Percentiles rank a stretch among this genome's conserved stretches.
Evolutionary conservation across 2,329 filamentous ascomycete species (phyloP).

Genomic region (Xylaria sp.): DNA sequence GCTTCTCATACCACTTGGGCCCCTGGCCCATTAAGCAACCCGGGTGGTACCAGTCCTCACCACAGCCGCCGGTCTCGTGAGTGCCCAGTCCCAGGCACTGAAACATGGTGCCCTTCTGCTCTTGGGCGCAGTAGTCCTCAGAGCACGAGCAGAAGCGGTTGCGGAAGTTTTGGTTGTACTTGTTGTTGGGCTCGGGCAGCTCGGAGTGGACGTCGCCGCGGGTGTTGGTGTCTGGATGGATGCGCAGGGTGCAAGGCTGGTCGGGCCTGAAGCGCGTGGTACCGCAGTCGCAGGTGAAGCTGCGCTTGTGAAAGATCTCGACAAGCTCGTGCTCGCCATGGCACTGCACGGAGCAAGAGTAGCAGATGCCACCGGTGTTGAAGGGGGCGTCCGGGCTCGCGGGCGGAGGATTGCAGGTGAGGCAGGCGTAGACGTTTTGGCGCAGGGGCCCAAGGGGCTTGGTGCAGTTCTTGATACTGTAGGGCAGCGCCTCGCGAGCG

Average conservation of each 20-base stretch:
- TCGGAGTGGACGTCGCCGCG: constrained; percentile 84
- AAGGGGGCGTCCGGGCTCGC: constrained; percentile 70
- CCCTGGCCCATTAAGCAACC: constrained; percentile 88
- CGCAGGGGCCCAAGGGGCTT: constrained; percentile 87
- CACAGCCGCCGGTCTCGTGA: constrained; percentile 85
- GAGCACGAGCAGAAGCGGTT: constrained; percentile 93
- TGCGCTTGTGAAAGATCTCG: constrained; percentile 93
- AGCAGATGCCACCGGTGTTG: constrained; percentile 86
- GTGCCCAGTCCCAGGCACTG: constrained; percentile 90
- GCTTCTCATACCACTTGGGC: constrained; percentile 74
- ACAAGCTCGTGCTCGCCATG: constrained; percentile 95
- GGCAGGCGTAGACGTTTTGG: constrained; percentile 89
- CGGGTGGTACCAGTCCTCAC: constrained; percentile 98
- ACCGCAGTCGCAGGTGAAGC: constrained; percentile 97
- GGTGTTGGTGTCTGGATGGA: constrained; percentile 76
- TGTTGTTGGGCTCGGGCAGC: constrained; percentile 76
- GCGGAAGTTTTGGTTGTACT: constrained; percentile 94
- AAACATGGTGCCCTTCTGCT: constrained; percentile 97
- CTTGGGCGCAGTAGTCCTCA: constrained; percentile 86
- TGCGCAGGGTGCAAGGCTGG: constrained; percentile 78
- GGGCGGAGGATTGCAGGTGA: constrained; percentile 91
- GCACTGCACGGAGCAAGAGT: constrained; percentile 95
- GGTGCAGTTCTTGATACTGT: constrained; percentile 96
- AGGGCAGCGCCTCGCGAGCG: constrained; percentile 93
- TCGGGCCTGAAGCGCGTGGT: constrained; percentile 78